Evolutionary conservation across 352 stramenopile genomes (phyloP), one percentile per base, ranked within the genome.

Genomic region (Saprolegnia parasitica): DNA sequence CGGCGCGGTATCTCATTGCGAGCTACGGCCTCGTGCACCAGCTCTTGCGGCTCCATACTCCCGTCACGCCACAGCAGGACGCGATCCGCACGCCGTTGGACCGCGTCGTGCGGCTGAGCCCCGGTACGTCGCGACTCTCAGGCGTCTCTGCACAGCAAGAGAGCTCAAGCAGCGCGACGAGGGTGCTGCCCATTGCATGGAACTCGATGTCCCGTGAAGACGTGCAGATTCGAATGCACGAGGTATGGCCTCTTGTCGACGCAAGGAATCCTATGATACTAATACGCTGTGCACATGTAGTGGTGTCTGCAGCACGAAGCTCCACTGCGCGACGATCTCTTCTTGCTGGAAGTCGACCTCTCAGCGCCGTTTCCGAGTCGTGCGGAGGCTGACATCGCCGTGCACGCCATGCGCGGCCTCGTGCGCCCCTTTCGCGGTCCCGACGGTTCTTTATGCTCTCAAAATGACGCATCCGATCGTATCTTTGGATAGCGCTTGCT

Each of bases 11-110:
- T 29, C 63, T 73, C 1, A 65, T 75, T 4, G 83, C 77, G 47
- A 91, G 81, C 73, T 91, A 91, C 68, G 83, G 81, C 61, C 67
- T 91, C 10, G 71, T 79, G 20, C 90, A 67, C 58, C 40, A 67
- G 20, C 21, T 54, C 39, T n/a, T 67, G 13, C 37, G 54, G 6
- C 39, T 40, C 9, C 40, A 39, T 1, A 9, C 18, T 16, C 42
- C 37, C 18, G 42, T 8, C 10, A 49, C 8, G 13, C 42, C 11
- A 49, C 42, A 5, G 2, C 29, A 5, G 2, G 29, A 35, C 2
- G 29, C 42, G 11, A n/a, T 8, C 21, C 26, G 5, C 4, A 9
- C 35, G 29, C 18, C 58, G 21, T 37, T 32, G 4, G 42, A 55
- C 39, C 49, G 35, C 15, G 42, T 67, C 18, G 11, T 67, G 24